Percentiles rank a stretch among this genome's conserved stretches.
Evolutionary conservation across 768 basidiomycete species (phyloP).

Genomic region (Hypholoma sublateritium): DNA sequence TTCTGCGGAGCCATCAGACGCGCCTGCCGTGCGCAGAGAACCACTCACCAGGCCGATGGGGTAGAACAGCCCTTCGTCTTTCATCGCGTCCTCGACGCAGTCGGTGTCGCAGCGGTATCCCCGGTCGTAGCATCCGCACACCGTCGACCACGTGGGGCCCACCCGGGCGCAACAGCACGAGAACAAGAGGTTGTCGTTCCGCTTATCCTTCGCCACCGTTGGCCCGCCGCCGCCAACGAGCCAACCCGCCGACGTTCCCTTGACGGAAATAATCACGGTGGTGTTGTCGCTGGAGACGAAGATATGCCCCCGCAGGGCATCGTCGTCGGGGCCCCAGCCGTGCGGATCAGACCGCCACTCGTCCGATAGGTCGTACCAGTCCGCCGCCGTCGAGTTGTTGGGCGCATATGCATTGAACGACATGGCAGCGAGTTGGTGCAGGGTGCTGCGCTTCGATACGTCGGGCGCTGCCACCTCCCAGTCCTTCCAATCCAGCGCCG

Average conservation of each 20-base stretch:
- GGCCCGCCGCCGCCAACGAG: constrained; percentile 72
- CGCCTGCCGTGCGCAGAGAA: not conserved
- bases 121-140: constrained; percentile 84
- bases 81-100: constrained; percentile 79
- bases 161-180: constrained; percentile 95
- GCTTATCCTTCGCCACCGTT: constrained; percentile 85
- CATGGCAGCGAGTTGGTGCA: constrained; percentile 87
- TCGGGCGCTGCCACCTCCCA: constrained; percentile 70
- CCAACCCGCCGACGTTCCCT: constrained; percentile 87
- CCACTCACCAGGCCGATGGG: constrained; percentile 76
- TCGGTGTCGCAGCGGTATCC: constrained; percentile 74
- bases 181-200: constrained; percentile 95
- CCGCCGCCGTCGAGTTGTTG: constrained; percentile 36
- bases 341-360: constrained; percentile 67
- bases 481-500: constrained; percentile 59
- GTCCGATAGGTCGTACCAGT: constrained; percentile 72
- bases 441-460: constrained; percentile 64
- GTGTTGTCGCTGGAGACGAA: constrained; percentile 84
- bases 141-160: constrained; percentile 92
- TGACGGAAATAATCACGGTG: constrained; percentile 85
- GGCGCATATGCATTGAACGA: constrained; percentile 77
- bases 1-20: constrained; percentile 51
- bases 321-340: constrained; percentile 89
- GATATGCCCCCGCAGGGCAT: constrained; percentile 90
- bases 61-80: constrained; percentile 87